Evolutionary conservation across 164 flowering plant species (phyloP).

Genomic region (Piper betle): DNA sequence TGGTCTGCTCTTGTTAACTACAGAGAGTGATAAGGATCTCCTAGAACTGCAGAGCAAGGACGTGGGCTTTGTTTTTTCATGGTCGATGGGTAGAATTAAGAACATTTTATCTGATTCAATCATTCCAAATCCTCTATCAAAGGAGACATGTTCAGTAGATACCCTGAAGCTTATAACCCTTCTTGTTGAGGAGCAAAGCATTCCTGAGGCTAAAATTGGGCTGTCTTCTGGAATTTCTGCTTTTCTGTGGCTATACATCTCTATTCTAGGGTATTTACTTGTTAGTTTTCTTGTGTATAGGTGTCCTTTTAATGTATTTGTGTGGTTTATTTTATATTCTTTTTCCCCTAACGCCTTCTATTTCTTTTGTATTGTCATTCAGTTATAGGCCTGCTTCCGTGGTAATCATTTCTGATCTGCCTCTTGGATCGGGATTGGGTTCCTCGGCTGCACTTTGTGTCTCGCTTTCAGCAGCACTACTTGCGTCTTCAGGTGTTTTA

Average conservation of each 20-base stretch:
- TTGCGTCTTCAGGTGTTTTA: conserved; percentile 42
- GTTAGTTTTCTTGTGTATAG: too few relatives aligned
- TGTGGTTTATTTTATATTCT: background rate
- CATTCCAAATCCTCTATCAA: conserved; percentile 17
- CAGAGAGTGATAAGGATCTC: conserved; percentile 36
- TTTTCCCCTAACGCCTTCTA: conserved; percentile 1
- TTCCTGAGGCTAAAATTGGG: conserved; percentile 74
- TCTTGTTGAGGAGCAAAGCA: conserved; percentile 55
- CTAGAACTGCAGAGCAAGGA: conserved; percentile 64
- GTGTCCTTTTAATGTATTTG: background rate
- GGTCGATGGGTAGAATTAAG: conserved; percentile 53
- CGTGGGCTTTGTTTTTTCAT: conserved; percentile 57
- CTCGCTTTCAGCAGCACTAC: conserved; percentile 72
- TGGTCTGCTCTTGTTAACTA: conserved; percentile 1
- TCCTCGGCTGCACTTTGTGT: conserved; percentile 96
- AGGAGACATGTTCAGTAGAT: conserved; percentile 24
- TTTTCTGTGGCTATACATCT: conserved; percentile 71
- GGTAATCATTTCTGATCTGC: conserved; percentile 72
- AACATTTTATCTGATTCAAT: conserved; percentile 28
- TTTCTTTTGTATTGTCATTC: conserved; percentile 1
- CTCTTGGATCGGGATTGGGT: conserved; percentile 88
- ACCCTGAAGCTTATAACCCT: conserved; percentile 24
- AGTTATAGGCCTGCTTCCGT: conserved; percentile 75
- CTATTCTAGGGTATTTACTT: conserved; percentile 55
- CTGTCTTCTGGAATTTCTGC: conserved; percentile 69